Evolutionary conservation across 805 yeast genomes (phyloP), one percentile per base, ranked within the genome.

Genomic region (Nakazawaea molendinolei): DNA sequence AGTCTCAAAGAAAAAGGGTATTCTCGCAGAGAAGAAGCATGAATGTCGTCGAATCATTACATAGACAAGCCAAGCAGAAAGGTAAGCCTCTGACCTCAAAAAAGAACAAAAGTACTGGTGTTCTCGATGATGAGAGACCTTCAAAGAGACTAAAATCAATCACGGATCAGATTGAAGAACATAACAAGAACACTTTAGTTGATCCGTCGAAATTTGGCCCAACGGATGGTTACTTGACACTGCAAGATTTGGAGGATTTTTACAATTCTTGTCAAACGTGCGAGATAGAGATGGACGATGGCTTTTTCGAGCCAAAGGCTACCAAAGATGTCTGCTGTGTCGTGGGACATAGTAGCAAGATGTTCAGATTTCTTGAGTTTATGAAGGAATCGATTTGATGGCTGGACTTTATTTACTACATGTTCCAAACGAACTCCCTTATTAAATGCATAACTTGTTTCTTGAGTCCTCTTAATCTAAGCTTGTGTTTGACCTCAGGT

Each of bases 211-310:
- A 31, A 7, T 59, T 60, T 39, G 38, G 38, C 8, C 40, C 45
- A 0, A 40, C 43, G 5, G 71, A 60, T 13, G 77, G 76, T 0
- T 51, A 61, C n/a, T 55, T 71, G 32, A 52, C 55, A 2, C 50
- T 61, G 3, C 52, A 53, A 6, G 60, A 70, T 33, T 55, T 55
- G 34, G 44, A 52, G 29, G 68, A 65, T 21, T 59, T 71, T 16
- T 68, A 65, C 47, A 55, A 68, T 22, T 55, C 44, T 16, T 49
- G 59, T 28, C 61, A 65, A 36, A 63, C 50, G 38, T 46, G 52
- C 3, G 48, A 59, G 1, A 28, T 51, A 6, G 53, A 50, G 3
- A 24, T 27, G 2, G 22, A 43, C 19, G 52, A 51, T 30, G 40
- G 22, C 8, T 41, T 46, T 9, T 49, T 47, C 24, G 46, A 53